phyloP scores from a whole-genome alignment of 352 stramenopile species.

The Pythium utonaiense region DNA sequence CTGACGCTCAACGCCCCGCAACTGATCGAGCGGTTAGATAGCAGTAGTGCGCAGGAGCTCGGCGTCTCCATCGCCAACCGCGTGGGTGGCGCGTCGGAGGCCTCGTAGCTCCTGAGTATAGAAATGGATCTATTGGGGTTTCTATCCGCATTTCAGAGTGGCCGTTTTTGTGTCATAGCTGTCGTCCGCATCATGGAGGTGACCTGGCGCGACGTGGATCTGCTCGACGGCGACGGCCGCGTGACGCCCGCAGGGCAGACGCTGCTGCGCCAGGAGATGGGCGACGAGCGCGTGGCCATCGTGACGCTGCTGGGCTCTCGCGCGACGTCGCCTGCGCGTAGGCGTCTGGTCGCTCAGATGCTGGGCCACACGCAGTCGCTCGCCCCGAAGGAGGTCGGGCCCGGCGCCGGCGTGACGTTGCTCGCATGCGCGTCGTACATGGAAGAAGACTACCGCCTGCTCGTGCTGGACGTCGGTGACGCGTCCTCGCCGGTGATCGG shows the following conservation, averaged over 20 bases:
- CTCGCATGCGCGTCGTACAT: slow-evolving; percentile 37
- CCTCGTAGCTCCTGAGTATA: background rate
- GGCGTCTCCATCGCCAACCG: slow-evolving; percentile 51
- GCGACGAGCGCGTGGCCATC: slow-evolving; percentile 49
- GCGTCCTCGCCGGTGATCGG: slow-evolving; percentile 26
- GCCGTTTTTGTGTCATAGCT: background rate
- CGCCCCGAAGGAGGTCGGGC: background rate
- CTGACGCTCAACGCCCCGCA: slow-evolving; percentile 55
- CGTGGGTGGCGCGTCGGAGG: background rate
- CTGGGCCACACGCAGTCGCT: slow-evolving; percentile 19
- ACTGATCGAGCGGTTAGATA: slow-evolving; percentile 49
- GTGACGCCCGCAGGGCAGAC: slow-evolving; percentile 30
- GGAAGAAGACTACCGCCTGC: slow-evolving; percentile 50
- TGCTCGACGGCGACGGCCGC: slow-evolving; percentile 35
- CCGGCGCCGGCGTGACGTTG: slow-evolving; percentile 25
- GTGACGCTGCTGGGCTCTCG: slow-evolving; percentile 40
- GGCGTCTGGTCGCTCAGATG: slow-evolving; percentile 30
- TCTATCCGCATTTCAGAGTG: slow-evolving; percentile 17
- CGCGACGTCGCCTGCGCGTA: slow-evolving; percentile 23
- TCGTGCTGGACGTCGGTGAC: slow-evolving; percentile 44
- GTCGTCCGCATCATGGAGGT: slow-evolving; percentile 32
- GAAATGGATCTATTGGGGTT: slow-evolving; percentile 14
- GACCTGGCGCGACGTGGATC: slow-evolving; percentile 37
- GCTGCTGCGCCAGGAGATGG: slow-evolving; percentile 41
- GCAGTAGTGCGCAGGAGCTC: slow-evolving; percentile 47